These are phyloP conservation scores for Castanea sativa DNA, from an alignment of 306 rosid species.

Conservation along the genomic window DNA sequence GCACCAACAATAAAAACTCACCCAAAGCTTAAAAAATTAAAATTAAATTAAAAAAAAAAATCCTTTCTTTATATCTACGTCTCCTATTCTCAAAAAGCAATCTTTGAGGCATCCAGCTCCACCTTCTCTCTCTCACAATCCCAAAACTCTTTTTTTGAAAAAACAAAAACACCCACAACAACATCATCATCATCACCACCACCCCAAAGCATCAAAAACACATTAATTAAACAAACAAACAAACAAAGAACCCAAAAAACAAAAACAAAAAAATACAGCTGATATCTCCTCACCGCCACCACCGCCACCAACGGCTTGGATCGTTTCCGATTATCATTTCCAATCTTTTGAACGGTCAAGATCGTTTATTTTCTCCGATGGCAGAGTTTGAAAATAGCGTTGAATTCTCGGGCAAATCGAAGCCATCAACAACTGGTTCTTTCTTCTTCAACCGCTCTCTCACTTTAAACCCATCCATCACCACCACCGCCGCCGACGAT, in stretches of 20 bases:
- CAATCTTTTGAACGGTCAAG: background rate
- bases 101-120: too few species aligned
- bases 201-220: background rate
- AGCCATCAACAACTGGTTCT: conserved; percentile 25
- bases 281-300: background rate
- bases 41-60: too few species aligned
- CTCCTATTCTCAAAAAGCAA: too few species aligned
- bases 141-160: too few species aligned
- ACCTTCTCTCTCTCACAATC: too few species aligned
- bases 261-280: background rate
- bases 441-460: conserved; percentile 72
- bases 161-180: too few species aligned
- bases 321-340: background rate
- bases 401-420: conserved; percentile 38
- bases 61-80: too few species aligned
- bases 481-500: conserved; percentile 3
- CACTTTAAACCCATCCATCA: conserved; percentile 34
- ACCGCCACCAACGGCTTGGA: background rate
- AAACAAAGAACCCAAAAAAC: background rate
- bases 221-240: background rate
- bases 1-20: too few species aligned
- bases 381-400: conserved; percentile 42
- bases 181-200: too few species aligned
- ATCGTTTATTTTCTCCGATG: conserved; percentile 26
- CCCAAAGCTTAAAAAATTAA: too few species aligned